Evolutionary conservation across 2,329 filamentous ascomycete genomes (phyloP).

Genomic region (Aciculosporium take): DNA sequence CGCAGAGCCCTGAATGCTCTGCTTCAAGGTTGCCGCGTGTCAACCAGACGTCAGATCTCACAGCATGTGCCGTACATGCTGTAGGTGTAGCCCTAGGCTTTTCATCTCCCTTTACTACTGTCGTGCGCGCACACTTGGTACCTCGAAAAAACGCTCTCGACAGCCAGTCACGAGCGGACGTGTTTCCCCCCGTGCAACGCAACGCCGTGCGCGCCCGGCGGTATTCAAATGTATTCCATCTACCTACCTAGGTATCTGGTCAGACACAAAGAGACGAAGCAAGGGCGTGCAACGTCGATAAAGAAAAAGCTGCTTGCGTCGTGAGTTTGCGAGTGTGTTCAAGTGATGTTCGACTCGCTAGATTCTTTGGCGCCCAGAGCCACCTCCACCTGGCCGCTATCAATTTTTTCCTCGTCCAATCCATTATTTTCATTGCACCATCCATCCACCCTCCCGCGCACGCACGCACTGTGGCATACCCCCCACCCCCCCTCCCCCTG

Average conservation of each 20-base stretch:
- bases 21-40: too few species aligned
- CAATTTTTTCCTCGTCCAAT: background rate
- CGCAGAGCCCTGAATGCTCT: too few species aligned
- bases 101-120: too few species aligned
- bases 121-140: background rate
- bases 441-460: too few species aligned
- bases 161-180: background rate
- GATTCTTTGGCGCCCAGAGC: background rate
- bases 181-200: background rate
- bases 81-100: too few species aligned
- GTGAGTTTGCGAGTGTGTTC: too few species aligned
- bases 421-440: too few species aligned
- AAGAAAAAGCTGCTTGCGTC: background rate
- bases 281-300: background rate
- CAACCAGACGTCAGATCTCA: too few species aligned
- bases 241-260: too few species aligned
- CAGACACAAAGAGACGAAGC: background rate
- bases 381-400: background rate
- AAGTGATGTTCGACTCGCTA: background rate
- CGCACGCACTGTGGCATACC: background rate
- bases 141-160: background rate
- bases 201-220: background rate
- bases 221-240: too few species aligned
- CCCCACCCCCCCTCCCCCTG: background rate
- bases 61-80: too few species aligned